phyloP scores from a whole-genome alignment of 2,329 filamentous ascomycete genomes.

The Rutstroemia sp. region DNA sequence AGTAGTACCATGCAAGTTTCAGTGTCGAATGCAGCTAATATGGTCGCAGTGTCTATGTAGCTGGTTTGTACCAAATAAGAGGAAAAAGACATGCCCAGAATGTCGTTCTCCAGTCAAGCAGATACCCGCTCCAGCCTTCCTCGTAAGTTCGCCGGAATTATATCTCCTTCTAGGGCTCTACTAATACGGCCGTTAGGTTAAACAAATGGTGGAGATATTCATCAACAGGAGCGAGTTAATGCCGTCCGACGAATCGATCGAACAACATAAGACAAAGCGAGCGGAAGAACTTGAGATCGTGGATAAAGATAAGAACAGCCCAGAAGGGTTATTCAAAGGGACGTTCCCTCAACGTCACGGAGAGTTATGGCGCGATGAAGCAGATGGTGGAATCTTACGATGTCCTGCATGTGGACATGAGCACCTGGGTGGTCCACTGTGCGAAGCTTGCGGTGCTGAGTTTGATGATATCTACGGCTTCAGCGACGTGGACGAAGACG shows the following conservation, averaged over 20 bases:
- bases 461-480: conserved; percentile 20
- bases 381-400: conserved; percentile 52
- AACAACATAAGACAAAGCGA: conserved; percentile 50
- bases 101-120: conserved; percentile 52
- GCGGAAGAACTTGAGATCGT: conserved; percentile 52
- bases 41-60: conserved; percentile 28
- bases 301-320: conserved; percentile 48
- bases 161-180: background rate
- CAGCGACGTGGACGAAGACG: conserved; percentile 5
- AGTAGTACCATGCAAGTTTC: background rate
- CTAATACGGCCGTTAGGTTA: conserved; percentile 38
- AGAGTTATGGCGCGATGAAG: conserved; percentile 40
- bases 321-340: conserved; percentile 56
- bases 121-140: conserved; percentile 56
- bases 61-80: conserved; percentile 35
- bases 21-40: conserved; percentile 13
- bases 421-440: conserved; percentile 49
- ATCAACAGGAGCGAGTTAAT: conserved; percentile 52
- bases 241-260: conserved; percentile 53
- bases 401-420: conserved; percentile 59
- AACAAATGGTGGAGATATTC: conserved; percentile 58
- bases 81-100: conserved; percentile 61
- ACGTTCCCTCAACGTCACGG: conserved; percentile 24
- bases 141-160: conserved; percentile 36
- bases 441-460: conserved; percentile 40